Evolutionary conservation across 2,329 filamentous ascomycete genomes (phyloP), one percentile per base, ranked within the genome.

Genomic region (Mycosphaerella sp.): DNA sequence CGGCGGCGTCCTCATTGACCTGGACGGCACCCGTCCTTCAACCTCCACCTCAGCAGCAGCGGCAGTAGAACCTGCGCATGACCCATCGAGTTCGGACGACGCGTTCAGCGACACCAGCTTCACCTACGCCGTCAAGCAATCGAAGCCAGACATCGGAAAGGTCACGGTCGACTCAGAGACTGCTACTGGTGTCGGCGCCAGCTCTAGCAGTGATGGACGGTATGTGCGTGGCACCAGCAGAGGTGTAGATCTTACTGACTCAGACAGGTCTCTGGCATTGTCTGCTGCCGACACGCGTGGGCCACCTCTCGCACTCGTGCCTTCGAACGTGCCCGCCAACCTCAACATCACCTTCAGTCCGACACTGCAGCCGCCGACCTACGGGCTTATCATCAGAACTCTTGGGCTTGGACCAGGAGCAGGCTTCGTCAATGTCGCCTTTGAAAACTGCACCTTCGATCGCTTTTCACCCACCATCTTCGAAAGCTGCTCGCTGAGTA

Each of bases 361-460:
- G 1, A 25, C 4, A 5, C 16, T 14, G 2, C 4, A 6, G 1
- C 45, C 37, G 1, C 51, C 51, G 1, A 28, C n/a, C 0, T 30
- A 53, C 12, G 51, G 51, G n/a, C 16, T 53, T 6, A 27, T 53
- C 14, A 36, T 53, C 28, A 10, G 39, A 13, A 43, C 42, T 13
- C 17, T 28, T 1, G 41, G 41, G 2, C 21, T 27, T 8, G 34
- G 39, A 7, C 14, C 30, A 5, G 37, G 21, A 2, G 51, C 28
- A 13, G 51, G 46, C 4, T 49, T 49, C 8, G 37, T 49, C 12
- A 41, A 41, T 21, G 35, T 53, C 16, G 36, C 42, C 30, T 53
- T 53, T 21, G 34, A 39, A 18, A 37, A 53, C 16, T 53, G 51
- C 32, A 10, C 18, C 8, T 53, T 53, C 28, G 41, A 49, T 12